Percentiles rank a stretch among this genome's conserved stretches.
Conservation (phyloP, 176 grass and related monocot genomes). For the barley (Hordeum vulgare) region MorexV3_pseudomolecules_assembly NC_058522.1:242364709-242365208, state of each 20-base stretch:
- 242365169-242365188: constrained; percentile 47
- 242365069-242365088: constrained; percentile 72
- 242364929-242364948: constrained; percentile 61
- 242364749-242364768: constrained; percentile 44
- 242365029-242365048: constrained; percentile 43
- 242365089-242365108: not conserved
- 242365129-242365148: not conserved
- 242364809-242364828: not conserved
- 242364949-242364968: constrained; percentile 64
- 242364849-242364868: not conserved
- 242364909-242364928: not conserved
- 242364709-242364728: not conserved
- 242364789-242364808: not conserved
- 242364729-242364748: not conserved
- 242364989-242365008: constrained; percentile 79
- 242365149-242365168: not conserved
- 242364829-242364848: not conserved
- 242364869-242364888: not conserved
- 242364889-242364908: not conserved
- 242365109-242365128: not conserved
- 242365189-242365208: constrained; percentile 83
- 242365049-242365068: constrained; percentile 60
- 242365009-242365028: constrained; percentile 58
- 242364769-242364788: constrained; percentile 71
- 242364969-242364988: constrained; percentile 63